A percentile compares a stretch with the other conserved stretches of the same genome.
Evolutionary conservation across 2,329 filamentous ascomycete genomes (phyloP).

Genomic region (Catunica adiposa): DNA sequence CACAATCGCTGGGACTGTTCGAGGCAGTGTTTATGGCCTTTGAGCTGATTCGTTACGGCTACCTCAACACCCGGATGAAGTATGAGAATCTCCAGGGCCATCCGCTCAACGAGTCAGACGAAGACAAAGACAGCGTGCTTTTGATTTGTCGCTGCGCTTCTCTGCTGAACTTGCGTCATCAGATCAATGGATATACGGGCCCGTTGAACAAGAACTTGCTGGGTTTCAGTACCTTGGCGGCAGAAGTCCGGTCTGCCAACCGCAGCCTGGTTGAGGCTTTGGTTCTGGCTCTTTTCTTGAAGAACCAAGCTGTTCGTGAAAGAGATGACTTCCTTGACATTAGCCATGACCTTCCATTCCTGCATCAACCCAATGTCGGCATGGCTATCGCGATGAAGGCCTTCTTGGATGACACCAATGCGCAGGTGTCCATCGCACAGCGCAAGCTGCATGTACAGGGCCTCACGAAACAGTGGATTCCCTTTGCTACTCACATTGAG

Average conservation of each 20-base stretch:
- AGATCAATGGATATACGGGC: constrained; percentile 79
- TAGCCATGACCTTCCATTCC: constrained; percentile 57
- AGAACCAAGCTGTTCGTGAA: constrained; percentile 59
- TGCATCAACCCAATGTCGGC: constrained; percentile 53
- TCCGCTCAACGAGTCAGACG: constrained; percentile 41
- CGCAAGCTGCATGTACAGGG: constrained; percentile 29
- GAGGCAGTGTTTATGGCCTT: constrained; percentile 70
- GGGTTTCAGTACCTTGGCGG: constrained; percentile 69
- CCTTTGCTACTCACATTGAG: constrained; percentile 39
- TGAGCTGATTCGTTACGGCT: constrained; percentile 64
- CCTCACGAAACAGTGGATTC: constrained; percentile 39
- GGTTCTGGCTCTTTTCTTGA: constrained; percentile 62
- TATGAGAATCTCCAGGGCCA: constrained; percentile 38
- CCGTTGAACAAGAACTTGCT: constrained; percentile 82
- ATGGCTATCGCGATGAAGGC: constrained; percentile 68
- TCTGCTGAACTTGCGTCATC: constrained; percentile 65
- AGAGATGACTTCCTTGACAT: constrained; percentile 51
- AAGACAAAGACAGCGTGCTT: constrained; percentile 62
- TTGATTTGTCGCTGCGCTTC: constrained; percentile 78
- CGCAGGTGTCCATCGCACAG: constrained; percentile 34
- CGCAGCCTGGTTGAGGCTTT: constrained; percentile 75
- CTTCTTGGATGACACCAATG: constrained; percentile 51
- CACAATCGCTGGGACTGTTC: constrained; percentile 37
- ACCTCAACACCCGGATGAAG: constrained; percentile 54
- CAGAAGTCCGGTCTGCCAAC: constrained; percentile 60